Conservation (phyloP, 306 rosid genomes). For the Ormosia emarginata region DNA sequence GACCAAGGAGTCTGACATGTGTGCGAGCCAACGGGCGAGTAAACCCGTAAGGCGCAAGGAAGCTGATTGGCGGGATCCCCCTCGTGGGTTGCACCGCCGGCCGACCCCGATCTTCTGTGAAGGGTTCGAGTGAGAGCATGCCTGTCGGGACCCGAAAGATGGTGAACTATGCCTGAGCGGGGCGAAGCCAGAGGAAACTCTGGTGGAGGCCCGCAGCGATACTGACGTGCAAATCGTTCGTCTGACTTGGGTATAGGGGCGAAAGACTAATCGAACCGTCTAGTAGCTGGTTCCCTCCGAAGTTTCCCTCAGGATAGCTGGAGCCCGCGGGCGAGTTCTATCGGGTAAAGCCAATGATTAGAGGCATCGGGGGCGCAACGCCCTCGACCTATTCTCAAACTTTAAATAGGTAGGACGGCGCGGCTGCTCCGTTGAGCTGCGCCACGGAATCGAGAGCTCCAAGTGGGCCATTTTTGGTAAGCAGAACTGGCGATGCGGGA, state of each 20-base stretch:
- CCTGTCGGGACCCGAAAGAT: constrained; percentile 31
- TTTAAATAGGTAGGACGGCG: constrained; percentile 10
- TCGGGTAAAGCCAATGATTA: constrained; percentile 10
- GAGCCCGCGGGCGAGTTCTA: not conserved
- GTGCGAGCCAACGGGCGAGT: too few species aligned
- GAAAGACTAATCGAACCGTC: constrained; percentile 26
- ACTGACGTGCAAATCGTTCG: constrained; percentile 23
- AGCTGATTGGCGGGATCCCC: too few species aligned
- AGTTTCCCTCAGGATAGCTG: constrained; percentile 24
- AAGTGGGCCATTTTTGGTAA: not conserved
- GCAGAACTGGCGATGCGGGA: too few species aligned
- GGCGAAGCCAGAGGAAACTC: constrained; percentile 43
- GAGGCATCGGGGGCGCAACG: constrained; percentile 5
- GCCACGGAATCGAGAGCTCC: not conserved
- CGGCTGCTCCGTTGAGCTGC: not conserved
- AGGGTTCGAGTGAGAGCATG: not conserved
- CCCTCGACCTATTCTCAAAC: constrained; percentile 16
- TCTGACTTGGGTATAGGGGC: constrained; percentile 17
- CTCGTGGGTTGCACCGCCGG: not conserved
- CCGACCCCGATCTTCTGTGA: not conserved
- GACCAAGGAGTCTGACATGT: too few species aligned
- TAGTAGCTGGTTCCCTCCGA: constrained; percentile 23
- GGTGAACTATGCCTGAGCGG: constrained; percentile 49
- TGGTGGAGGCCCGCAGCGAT: constrained; percentile 14
- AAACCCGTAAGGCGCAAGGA: too few species aligned